A percentile compares a stretch with the other conserved stretches of the same genome.
These are phyloP conservation scores for Aspergillus sp. DNA, from an alignment of 2,329 filamentous ascomycete species.

Conservation along the genomic window DNA sequence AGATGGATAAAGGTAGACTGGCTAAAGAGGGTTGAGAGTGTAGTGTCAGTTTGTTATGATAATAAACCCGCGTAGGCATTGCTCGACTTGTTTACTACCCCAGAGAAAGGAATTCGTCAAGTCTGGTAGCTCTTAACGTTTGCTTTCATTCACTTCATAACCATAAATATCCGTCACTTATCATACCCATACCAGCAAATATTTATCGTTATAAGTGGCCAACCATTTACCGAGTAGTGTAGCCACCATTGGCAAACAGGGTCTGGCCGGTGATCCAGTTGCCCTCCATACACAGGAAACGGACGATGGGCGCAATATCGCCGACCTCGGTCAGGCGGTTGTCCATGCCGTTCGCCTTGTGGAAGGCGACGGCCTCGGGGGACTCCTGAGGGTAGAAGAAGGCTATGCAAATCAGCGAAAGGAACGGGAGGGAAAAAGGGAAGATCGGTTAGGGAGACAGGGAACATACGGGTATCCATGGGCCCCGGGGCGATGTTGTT, in stretches of 20 bases:
- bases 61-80: no score
- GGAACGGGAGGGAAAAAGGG: no score
- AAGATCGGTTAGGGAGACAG: not conserved
- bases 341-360: slow-evolving; percentile 38
- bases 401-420: no score
- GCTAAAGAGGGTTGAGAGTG: not conserved
- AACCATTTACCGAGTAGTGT: slow-evolving; percentile 36
- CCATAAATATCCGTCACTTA: no score
- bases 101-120: no score
- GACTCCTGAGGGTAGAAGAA: slow-evolving; percentile 40
- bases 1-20: not conserved
- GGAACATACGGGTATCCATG: slow-evolving; percentile 41
- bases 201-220: not conserved
- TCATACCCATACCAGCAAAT: not conserved
- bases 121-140: no score
- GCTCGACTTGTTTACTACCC: no score
- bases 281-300: slow-evolving; percentile 38
- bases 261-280: slow-evolving; percentile 41
- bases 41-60: no score
- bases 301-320: slow-evolving; percentile 40
- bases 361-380: slow-evolving; percentile 35
- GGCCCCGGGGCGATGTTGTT: slow-evolving; percentile 47
- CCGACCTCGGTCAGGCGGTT: slow-evolving; percentile 34
- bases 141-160: no score
- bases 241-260: slow-evolving; percentile 42